Evolutionary conservation across 2,329 filamentous ascomycete genomes (phyloP), one percentile per base, ranked within the genome.

Genomic region (Daldinia sp.): DNA sequence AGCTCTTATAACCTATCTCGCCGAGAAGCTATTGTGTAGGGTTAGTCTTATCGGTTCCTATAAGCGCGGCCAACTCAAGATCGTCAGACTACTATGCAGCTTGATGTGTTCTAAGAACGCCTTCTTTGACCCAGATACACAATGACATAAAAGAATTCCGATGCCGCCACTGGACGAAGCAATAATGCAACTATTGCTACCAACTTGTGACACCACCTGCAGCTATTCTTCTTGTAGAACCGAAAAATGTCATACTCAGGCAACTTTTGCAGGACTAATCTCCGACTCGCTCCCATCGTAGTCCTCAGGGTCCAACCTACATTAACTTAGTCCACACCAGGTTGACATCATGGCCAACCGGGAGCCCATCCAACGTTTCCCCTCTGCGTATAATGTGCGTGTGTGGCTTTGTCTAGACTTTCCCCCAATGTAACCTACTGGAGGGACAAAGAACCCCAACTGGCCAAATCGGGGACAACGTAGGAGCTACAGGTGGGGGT

Each of bases 271-370:
- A 58, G 57, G 33, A 54, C 50, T 53, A 42, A 58, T 46, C 53
- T 50, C 44, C 39, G 42, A 48, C 41, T 62, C n/a, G 33, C 51
- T 54, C 51, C n/a, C 37, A 46, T 60, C 60, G 42, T 50, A 63
- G 56, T 15, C 37, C 55, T 63, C 59, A 59, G 67, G 67, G 62
- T 67, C 60, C 57, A 59, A 55, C 56, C 44, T 67, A 42, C 51
- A 58, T 54, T 39, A 18, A 7, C 42, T 39, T 15, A 20, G 56
- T 50, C 28, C 63, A 64, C 56, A 54, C 35, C 35, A 56, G 50
- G 42, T 59, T 69, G 67, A 61, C 63, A 67, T 69, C 59, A 67
- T 55, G 41, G 26, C 67, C 67, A 70, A 70, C 67, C 67, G 63
- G 67, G 67, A 61, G 44, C 26, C 23, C 51, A 64, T 64, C 60